Evolutionary conservation across 495 filamentous ascomycete species (phyloP), one percentile per base, ranked within the genome.

Genomic region (Xylaria sp.): DNA sequence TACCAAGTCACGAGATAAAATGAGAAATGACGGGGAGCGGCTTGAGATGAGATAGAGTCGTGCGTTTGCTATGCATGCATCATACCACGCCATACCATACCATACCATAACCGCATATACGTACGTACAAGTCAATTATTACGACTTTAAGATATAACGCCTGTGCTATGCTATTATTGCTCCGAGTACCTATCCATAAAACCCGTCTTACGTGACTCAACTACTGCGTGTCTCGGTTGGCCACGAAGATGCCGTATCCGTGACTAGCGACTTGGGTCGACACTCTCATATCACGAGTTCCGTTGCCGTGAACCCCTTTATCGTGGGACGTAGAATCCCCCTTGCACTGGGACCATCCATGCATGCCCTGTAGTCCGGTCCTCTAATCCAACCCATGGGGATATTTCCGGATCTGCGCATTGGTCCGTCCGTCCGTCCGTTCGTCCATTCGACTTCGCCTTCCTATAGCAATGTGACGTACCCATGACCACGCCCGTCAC

Each of bases 121-220:
- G 37, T 33, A 37, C n/a, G 48, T 55, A 53, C 29, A 64, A 57
- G 64, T 65, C 55, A 64, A 70, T 55, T 65, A 70, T 70, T 62
- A 70, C 58, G 21, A 69, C 29, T 61, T 12, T 29, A 63, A 61
- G 26, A 65, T 12, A 53, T 44, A 72, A 67, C 70, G 64, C 70
- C 70, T 53, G 41, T 69, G 64, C 70, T 64, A 72, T 72, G 70
- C 70, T 64, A 31, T 48, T 48, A 44, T 62, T 68, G 70, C 46
- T 68, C 48, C 40, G 46, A 41, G 11, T 26, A 58, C 58, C 35
- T 61, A 17, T 50, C 29, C n/a, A n/a, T n/a, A n/a, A n/a, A n/a
- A 37, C 41, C 5, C 61, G 26, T 43, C 41, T 33, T 0, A 31
- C 12, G 33, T 7, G 57, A 37, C 57, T 59, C 26, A 26, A 31